Base-by-base conservation (phyloP, 495 filamentous ascomycete genomes). In the Geoglossum glabrum region DNA sequence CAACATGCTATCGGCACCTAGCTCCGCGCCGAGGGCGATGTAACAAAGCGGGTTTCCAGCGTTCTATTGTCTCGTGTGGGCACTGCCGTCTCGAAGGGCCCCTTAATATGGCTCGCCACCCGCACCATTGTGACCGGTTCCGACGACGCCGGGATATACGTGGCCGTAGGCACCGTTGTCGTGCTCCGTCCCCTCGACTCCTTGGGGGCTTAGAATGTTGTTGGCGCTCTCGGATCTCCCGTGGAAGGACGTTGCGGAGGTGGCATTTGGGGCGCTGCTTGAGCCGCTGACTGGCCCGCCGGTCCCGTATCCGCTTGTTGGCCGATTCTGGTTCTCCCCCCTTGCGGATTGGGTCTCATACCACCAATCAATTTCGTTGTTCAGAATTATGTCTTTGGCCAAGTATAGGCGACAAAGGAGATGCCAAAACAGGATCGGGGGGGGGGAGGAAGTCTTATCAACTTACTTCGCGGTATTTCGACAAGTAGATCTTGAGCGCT, bases 381-480 rank as follows among this genome's bases (percentile, higher is more conserved):
- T 49, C 55, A 51, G 56, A 51, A 34, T 47, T 17, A 47, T 11
- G 38, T 58, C 56, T 58, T 58, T 58, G 40, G 54, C 56, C 56
- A 58, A 34, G 30, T 51, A 58, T 56, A 46, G 56, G 56, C 36
- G 36, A 47, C 56, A 58, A 58, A 31, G 40, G 56, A 51, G 51
- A 50, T 60, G 45, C 31, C 40, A 31, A n/a, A 47, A 33, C 38
- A 51, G 31, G 49, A 36, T n/a, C n/a, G 23, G 38, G 43, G 56
- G 23, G 8, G 25, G 36, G 51, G 19, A 59, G 60, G 63, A 57
- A 63, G 63, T 63, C 61, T 61, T 62, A 54, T 69, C 63, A 64
- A 76, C 83, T 81, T 80, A 97, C 90, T 76, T 98, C 92, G 70
- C 92, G 83, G 72, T 97, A 98, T 71, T 96, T 90, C 59, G 90